Evolutionary conservation across 352 stramenopile genomes (phyloP).

Genomic region (Phytopythium oedochilum): DNA sequence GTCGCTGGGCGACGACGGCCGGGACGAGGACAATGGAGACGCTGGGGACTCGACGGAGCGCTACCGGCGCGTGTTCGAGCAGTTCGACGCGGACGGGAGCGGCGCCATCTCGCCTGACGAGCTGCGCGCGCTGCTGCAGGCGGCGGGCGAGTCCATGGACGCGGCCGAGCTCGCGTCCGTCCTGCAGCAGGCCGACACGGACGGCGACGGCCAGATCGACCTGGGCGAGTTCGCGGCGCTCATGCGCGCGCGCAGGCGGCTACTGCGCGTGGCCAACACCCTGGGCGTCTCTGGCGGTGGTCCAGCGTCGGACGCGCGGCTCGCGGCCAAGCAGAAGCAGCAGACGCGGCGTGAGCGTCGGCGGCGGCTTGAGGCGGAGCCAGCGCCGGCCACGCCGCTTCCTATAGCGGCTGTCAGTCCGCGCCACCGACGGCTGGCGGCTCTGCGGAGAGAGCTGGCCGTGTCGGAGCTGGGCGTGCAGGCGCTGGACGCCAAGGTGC

Average conservation of each 20-base stretch:
- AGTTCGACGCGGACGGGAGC: slow-evolving; percentile 77
- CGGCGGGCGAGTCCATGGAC: slow-evolving; percentile 72
- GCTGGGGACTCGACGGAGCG: slow-evolving; percentile 29
- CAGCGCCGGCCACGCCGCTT: no score
- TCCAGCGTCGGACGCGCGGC: slow-evolving; percentile 1
- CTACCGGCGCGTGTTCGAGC: slow-evolving; percentile 58
- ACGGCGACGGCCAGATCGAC: slow-evolving; percentile 74
- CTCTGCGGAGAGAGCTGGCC: slow-evolving; percentile 70
- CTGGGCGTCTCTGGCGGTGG: slow-evolving; percentile 50
- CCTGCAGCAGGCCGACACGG: slow-evolving; percentile 58
- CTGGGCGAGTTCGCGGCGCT: slow-evolving; percentile 76
- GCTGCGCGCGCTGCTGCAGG: slow-evolving; percentile 45
- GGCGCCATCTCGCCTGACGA: slow-evolving; percentile 71
- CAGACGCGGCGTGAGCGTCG: no score
- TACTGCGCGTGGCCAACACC: slow-evolving; percentile 61
- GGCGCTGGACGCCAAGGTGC: slow-evolving; percentile 63
- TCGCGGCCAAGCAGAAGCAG: background rate
- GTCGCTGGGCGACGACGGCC: slow-evolving; percentile 3
- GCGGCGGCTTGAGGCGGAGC: no score
- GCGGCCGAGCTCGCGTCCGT: slow-evolving; percentile 62
- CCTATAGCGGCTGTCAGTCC: no score
- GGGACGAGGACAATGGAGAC: slow-evolving; percentile 5
- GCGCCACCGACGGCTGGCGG: slow-evolving; percentile 16
- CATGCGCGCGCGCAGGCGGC: slow-evolving; percentile 73
- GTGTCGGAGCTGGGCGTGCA: slow-evolving; percentile 77